These are phyloP conservation scores for Xylariales sp. DNA, from an alignment of 2,329 filamentous ascomycete species.

Conservation along the genomic window DNA sequence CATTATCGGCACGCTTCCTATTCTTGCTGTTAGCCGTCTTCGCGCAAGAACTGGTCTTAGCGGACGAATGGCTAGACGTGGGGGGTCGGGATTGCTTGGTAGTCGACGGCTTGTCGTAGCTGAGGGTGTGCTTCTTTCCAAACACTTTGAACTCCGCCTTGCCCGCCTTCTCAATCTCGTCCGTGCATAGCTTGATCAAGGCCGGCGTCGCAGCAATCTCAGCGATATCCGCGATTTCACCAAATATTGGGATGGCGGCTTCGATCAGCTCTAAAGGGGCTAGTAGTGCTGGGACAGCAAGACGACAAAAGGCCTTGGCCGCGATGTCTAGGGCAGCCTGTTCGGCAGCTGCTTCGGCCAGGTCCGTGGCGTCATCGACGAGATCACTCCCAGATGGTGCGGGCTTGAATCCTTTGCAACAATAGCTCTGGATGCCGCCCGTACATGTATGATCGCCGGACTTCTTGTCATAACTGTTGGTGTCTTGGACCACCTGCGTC, in stretches of 20 bases:
- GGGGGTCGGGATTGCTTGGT: no score
- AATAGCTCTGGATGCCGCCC: slow-evolving; percentile 12
- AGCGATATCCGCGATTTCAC: slow-evolving; percentile 21
- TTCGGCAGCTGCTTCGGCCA: neutral
- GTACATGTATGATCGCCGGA: slow-evolving; percentile 11
- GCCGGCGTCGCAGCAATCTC: slow-evolving; percentile 39
- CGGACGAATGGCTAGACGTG: no score
- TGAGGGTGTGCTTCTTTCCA: slow-evolving; percentile 13
- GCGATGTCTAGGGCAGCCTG: neutral
- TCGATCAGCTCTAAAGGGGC: slow-evolving; percentile 41
- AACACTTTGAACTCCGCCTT: slow-evolving; percentile 37
- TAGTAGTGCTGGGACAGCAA: slow-evolving; percentile 13
- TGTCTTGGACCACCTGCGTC: neutral
- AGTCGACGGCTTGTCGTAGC: neutral
- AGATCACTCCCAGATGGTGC: neutral
- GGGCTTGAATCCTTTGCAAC: slow-evolving; percentile 11
- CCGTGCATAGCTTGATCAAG: slow-evolving; percentile 48
- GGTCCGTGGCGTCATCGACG: neutral
- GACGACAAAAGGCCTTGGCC: slow-evolving; percentile 10
- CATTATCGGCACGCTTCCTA: no score
- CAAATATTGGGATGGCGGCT: slow-evolving; percentile 43
- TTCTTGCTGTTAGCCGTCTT: no score
- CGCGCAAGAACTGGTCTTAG: no score
- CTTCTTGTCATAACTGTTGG: neutral
- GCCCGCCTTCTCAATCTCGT: slow-evolving; percentile 51